Evolutionary conservation across 805 yeast genomes (phyloP).

Genomic region (Lipomyces spencermartinsiae): DNA sequence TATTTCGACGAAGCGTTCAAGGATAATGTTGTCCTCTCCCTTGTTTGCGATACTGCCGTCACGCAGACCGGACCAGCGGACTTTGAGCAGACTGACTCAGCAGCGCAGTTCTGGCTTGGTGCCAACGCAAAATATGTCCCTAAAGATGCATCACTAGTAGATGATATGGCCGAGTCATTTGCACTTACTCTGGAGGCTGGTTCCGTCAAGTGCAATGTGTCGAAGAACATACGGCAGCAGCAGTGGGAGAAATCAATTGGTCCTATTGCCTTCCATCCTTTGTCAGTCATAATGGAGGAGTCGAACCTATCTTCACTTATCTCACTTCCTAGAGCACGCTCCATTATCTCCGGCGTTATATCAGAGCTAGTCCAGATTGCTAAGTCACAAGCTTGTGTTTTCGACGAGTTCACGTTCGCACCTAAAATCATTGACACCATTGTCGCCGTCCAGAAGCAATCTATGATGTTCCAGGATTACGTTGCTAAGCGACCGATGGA

Average conservation of each 20-base stretch:
- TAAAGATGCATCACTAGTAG: conserved; percentile 24
- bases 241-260: conserved; percentile 39
- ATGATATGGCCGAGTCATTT: conserved; percentile 37
- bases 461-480: conserved; percentile 38
- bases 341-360: conserved; percentile 23
- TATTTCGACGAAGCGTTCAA: conserved; percentile 62
- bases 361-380: conserved; percentile 34
- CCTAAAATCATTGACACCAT: conserved; percentile 16
- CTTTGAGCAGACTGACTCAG: conserved; percentile 32
- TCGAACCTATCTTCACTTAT: conserved; percentile 31
- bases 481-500: conserved; percentile 61
- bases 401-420: conserved; percentile 19
- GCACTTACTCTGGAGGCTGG: conserved; percentile 39
- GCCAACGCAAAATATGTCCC: conserved; percentile 12
- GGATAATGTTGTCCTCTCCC: conserved; percentile 59
- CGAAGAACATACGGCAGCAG: conserved; percentile 37
- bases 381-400: conserved; percentile 24
- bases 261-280: conserved; percentile 37
- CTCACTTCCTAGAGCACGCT: conserved; percentile 22
- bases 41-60: conserved; percentile 54
- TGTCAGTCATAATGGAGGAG: conserved; percentile 38
- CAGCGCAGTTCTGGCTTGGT: conserved; percentile 34
- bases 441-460: conserved; percentile 24
- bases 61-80: conserved; percentile 38
- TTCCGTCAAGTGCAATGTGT: conserved; percentile 29